Conservation (phyloP, 2,329 filamentous ascomycete genomes). For the Colletotrichum abscissum region DNA sequence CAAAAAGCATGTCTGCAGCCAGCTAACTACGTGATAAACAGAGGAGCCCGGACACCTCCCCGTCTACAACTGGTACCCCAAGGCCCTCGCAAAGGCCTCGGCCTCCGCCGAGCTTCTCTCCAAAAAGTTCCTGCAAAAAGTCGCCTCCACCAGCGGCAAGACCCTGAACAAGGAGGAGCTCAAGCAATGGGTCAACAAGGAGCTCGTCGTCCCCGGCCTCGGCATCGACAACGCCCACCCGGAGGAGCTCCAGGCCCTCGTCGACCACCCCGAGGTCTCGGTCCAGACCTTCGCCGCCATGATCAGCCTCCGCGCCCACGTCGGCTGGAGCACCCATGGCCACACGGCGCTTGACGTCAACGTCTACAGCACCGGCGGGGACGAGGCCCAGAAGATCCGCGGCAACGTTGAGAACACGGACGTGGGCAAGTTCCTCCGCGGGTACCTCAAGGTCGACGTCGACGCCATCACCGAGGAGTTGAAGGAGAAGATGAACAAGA, state of each 20-base stretch:
- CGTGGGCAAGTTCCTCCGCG: slow-evolving; percentile 82
- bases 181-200: slow-evolving; percentile 73
- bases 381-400: slow-evolving; percentile 70
- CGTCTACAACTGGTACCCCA: slow-evolving; percentile 82
- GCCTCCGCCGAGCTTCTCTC: slow-evolving; percentile 81
- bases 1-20: slow-evolving; percentile 51
- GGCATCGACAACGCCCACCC: slow-evolving; percentile 81
- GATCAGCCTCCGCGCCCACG: slow-evolving; percentile 86
- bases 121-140: slow-evolving; percentile 68
- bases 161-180: slow-evolving; percentile 51
- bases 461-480: slow-evolving; percentile 82
- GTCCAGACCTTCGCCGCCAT: slow-evolving; percentile 80
- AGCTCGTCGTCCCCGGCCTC: slow-evolving; percentile 76
- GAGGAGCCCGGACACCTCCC: slow-evolving; percentile 64
- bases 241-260: slow-evolving; percentile 75
- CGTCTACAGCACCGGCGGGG: slow-evolving; percentile 84
- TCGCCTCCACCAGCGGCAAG: slow-evolving; percentile 51
- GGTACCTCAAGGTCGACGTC: slow-evolving; percentile 85
- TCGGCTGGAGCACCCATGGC: slow-evolving; percentile 95
- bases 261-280: slow-evolving; percentile 66
- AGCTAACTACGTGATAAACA: slow-evolving; percentile 44
- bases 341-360: slow-evolving; percentile 97
- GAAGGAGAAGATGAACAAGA: slow-evolving; percentile 60
- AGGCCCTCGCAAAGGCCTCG: slow-evolving; percentile 80
- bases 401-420: slow-evolving; percentile 98